These are phyloP conservation scores for Rhypophila decipiens DNA, from an alignment of 495 filamentous ascomycete genomes.

Conservation along the genomic window DNA sequence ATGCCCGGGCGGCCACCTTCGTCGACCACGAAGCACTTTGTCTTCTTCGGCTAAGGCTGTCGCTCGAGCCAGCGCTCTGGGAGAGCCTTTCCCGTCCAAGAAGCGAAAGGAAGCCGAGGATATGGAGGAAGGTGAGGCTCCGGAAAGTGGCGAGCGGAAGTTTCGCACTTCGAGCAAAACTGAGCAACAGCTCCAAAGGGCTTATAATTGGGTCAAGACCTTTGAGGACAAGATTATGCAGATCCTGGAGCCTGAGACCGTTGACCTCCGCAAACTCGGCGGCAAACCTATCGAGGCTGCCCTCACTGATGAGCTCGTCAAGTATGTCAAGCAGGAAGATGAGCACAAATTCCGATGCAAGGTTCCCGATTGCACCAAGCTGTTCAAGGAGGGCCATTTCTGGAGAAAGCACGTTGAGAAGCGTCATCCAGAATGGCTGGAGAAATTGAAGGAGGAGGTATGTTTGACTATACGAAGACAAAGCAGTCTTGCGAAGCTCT, in stretches of 20 bases:
- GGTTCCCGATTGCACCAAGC: constrained; percentile 88
- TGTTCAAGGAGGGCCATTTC: constrained; percentile 94
- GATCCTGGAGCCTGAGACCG: constrained; percentile 81
- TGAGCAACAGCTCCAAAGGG: constrained; percentile 85
- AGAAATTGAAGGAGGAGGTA: constrained; percentile 76
- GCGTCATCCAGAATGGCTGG: constrained; percentile 83
- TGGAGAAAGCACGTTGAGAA: constrained; percentile 99
- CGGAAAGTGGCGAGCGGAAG: constrained; percentile 55
- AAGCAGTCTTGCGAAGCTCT: not conserved
- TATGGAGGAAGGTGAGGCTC: constrained; percentile 56
- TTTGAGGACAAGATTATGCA: constrained; percentile 96
- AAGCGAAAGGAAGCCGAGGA: constrained; percentile 63
- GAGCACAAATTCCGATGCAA: constrained; percentile 95
- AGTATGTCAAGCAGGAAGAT: constrained; percentile 93
- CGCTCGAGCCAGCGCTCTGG: constrained; percentile 73
- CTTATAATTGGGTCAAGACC: constrained; percentile 98
- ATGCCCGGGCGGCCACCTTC: constrained; percentile 92
- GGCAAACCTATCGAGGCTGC: constrained; percentile 82
- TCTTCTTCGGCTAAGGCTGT: constrained; percentile 76
- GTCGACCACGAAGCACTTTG: constrained; percentile 76
- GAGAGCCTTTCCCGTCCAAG: constrained; percentile 73
- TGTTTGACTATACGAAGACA: constrained; percentile 26
- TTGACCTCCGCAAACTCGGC: constrained; percentile 80
- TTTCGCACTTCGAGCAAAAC: constrained; percentile 64
- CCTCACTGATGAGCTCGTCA: constrained; percentile 75